These are phyloP conservation scores for Corchorus olitorius DNA, from an alignment of 345 rosid species.

Conservation along the genomic window DNA sequence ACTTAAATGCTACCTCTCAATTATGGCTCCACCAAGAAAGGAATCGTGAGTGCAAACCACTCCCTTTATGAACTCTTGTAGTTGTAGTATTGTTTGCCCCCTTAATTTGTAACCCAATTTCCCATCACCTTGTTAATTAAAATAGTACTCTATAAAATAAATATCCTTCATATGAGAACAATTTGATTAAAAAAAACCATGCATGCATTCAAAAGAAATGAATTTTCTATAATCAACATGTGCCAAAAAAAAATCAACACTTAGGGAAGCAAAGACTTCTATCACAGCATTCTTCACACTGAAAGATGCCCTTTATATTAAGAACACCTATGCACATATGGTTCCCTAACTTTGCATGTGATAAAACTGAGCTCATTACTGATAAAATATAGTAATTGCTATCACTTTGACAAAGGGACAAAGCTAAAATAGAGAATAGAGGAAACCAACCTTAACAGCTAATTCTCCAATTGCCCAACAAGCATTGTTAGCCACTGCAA, in stretches of 20 bases:
- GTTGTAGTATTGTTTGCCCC: not conserved
- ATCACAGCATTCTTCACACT: not conserved
- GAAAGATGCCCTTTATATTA: not conserved
- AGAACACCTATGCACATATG: not conserved
- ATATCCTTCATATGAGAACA: not conserved
- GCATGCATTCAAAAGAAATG: not conserved
- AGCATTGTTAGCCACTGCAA: conserved; percentile 93
- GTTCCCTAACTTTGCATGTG: not conserved
- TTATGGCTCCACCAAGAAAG: not conserved
- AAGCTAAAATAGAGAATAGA: not conserved
- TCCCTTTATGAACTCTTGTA: not conserved
- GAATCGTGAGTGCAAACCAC: not conserved
- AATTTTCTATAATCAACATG: not conserved
- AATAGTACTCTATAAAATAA: not conserved
- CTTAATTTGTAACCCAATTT: not conserved
- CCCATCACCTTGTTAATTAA: not conserved
- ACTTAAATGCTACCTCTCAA: not conserved
- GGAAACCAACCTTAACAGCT: conserved; percentile 73
- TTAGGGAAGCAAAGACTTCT: not conserved
- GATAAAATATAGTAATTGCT: not conserved
- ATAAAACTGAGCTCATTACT: not conserved
- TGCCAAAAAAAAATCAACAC: too few species aligned
- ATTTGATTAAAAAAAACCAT: not conserved
- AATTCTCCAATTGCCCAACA: conserved; percentile 99
- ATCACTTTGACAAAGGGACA: not conserved